Evolutionary conservation across 257 asterid species (phyloP).

Genomic region (Rhazya stricta): DNA sequence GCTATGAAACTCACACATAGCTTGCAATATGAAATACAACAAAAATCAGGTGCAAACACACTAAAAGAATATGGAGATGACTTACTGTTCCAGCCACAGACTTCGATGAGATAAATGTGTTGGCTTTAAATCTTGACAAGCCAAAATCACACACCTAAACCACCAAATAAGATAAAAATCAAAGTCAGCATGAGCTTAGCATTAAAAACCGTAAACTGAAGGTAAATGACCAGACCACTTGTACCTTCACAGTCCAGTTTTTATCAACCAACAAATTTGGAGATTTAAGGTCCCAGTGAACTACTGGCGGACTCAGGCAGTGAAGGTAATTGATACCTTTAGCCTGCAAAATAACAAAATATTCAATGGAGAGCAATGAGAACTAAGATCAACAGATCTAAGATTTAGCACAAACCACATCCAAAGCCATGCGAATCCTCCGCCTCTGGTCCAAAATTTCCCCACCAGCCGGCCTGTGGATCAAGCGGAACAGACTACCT

Average conservation of each 20-base stretch:
- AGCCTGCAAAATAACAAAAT: conserved; percentile 47
- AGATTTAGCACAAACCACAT: conserved; percentile 62
- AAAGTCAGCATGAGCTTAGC: neutral
- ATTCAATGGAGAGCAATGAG: neutral
- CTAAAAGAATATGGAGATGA: neutral
- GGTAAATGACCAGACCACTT: neutral
- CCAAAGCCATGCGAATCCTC: conserved; percentile 84
- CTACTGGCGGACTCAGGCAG: conserved; percentile 71
- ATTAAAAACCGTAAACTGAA: neutral
- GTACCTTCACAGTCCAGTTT: conserved; percentile 89
- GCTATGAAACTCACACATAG: neutral
- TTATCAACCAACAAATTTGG: conserved; percentile 88
- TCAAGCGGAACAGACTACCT: conserved; percentile 87
- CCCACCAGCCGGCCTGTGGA: conserved; percentile 87
- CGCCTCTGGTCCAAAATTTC: conserved; percentile 76
- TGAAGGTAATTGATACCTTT: conserved; percentile 92
- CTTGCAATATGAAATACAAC: too few species aligned
- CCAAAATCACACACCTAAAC: conserved; percentile 91
- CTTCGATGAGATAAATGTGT: conserved; percentile 83
- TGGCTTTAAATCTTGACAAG: conserved; percentile 85
- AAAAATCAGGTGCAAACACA: neutral
- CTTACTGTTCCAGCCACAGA: conserved; percentile 97
- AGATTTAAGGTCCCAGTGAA: conserved; percentile 91
- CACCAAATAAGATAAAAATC: neutral
- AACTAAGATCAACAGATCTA: conserved; percentile 11